Evolutionary conservation across 2,329 filamentous ascomycete genomes (phyloP).

Genomic region (Cadophora gregata): DNA sequence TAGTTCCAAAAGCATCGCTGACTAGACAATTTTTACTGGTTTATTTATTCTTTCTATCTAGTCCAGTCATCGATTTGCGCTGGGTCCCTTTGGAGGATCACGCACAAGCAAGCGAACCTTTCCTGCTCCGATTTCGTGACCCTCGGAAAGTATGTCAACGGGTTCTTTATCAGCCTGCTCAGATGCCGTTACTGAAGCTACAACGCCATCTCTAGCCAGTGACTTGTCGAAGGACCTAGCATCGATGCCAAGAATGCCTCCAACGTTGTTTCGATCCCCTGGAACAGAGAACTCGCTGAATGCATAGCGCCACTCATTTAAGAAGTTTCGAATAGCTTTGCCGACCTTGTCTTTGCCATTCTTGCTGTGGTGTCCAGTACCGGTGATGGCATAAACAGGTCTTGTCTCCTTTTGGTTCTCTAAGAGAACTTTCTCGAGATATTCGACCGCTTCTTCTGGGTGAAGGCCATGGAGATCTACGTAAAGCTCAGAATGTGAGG

Average conservation of each 20-base stretch:
- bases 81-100: slow-evolving; percentile 48
- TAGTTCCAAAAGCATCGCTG: not conserved
- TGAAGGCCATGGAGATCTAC: slow-evolving; percentile 98
- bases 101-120: slow-evolving; percentile 70
- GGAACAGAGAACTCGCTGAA: slow-evolving; percentile 97
- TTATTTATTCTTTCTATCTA: slow-evolving; percentile 39
- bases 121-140: slow-evolving; percentile 71
- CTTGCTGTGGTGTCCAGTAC: slow-evolving; percentile 96
- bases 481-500: slow-evolving; percentile 74
- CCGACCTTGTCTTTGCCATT: slow-evolving; percentile 99
- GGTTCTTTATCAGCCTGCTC: slow-evolving; percentile 47
- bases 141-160: slow-evolving; percentile 65
- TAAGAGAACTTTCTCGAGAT: slow-evolving; percentile 84
- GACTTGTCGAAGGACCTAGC: slow-evolving; percentile 71
- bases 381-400: slow-evolving; percentile 93
- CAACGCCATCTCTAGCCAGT: slow-evolving; percentile 54
- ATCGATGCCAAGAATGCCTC: slow-evolving; percentile 76
- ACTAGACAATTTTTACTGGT: slow-evolving; percentile 33
- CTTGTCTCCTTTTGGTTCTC: slow-evolving; percentile 77
- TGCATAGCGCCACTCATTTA: slow-evolving; percentile 95
- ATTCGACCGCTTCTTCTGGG: slow-evolving; percentile 94
- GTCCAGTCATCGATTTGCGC: slow-evolving; percentile 38
- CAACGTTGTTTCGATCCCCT: slow-evolving; percentile 83
- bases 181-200: slow-evolving; percentile 20
- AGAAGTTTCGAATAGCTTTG: slow-evolving; percentile 86